Evolutionary conservation across 2,329 filamentous ascomycete genomes (phyloP).

Genomic region (Colletotrichum horii): DNA sequence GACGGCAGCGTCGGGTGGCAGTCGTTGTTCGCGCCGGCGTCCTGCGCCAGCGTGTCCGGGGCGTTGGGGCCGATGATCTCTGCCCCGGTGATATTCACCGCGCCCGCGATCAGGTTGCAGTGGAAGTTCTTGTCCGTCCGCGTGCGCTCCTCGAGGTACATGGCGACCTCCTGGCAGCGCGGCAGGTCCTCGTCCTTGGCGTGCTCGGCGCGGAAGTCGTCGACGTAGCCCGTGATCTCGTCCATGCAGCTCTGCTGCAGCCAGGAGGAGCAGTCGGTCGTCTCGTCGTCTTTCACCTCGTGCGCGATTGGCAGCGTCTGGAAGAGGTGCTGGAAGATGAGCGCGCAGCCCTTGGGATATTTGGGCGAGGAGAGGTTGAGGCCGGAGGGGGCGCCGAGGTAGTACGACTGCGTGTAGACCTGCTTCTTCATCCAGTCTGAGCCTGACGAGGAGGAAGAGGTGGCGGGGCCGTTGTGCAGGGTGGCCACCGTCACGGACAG

Average conservation of each 20-base stretch:
- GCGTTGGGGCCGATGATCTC: conserved; percentile 16
- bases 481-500: conserved; percentile 16
- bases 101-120: conserved; percentile 20
- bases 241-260: conserved; percentile 22
- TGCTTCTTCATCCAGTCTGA: conserved; percentile 17
- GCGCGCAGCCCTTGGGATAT: conserved; percentile 17
- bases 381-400: conserved; percentile 13
- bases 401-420: conserved; percentile 19
- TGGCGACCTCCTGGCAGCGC: conserved; percentile 12
- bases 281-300: conserved; percentile 12
- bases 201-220: conserved; percentile 17
- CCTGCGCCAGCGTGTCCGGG: background rate
- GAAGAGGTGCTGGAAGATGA: conserved; percentile 21
- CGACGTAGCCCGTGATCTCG: conserved; percentile 21
- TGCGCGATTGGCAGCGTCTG: conserved; percentile 17
- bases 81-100: conserved; percentile 15
- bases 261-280: conserved; percentile 18
- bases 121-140: conserved; percentile 12
- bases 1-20: conserved; percentile 13
- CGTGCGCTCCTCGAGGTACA: conserved; percentile 19
- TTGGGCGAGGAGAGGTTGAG: background rate
- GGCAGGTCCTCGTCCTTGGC: background rate
- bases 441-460: background rate
- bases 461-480: background rate
- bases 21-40: background rate